Evolutionary conservation across 2,329 filamentous ascomycete genomes (phyloP).

Genomic region (Ceratocystis variospora): DNA sequence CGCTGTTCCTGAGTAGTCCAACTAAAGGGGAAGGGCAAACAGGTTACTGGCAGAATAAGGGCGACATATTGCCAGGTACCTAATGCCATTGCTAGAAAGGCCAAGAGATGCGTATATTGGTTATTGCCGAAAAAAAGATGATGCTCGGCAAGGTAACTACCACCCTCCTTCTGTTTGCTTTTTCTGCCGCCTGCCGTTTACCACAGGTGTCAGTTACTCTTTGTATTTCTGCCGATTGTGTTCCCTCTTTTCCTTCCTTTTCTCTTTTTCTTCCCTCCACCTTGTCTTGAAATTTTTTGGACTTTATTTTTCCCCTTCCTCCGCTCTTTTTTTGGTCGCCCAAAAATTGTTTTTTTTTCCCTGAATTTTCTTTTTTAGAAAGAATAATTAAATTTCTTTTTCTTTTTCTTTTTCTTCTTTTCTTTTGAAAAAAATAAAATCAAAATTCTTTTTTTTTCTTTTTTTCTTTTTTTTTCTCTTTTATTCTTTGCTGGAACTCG

Average conservation of each 20-base stretch:
- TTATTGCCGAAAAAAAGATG: background rate
- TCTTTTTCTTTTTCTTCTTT: background rate
- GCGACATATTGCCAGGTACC: too few species aligned
- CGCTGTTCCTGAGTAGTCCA: too few species aligned
- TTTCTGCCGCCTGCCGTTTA: constrained; percentile 2
- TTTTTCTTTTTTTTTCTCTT: background rate
- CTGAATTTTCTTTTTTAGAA: background rate
- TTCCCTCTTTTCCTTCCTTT: background rate
- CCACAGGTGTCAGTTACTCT: background rate
- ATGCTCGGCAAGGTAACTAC: background rate
- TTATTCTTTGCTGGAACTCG: background rate
- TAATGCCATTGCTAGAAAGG: background rate
- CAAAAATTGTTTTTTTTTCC: background rate
- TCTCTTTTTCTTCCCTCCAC: background rate
- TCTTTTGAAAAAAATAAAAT: background rate
- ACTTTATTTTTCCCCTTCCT: constrained; percentile 6
- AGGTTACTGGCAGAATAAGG: too few species aligned
- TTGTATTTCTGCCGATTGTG: constrained; percentile 2
- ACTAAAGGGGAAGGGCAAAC: too few species aligned
- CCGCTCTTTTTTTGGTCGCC: constrained; percentile 1
- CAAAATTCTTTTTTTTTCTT: background rate
- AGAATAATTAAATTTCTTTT: background rate
- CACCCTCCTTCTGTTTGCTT: background rate
- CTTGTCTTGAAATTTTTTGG: background rate
- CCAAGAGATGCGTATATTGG: background rate